Conservation (phyloP, 305 asterid genomes). For the Caryopteris hybrid region DNA sequence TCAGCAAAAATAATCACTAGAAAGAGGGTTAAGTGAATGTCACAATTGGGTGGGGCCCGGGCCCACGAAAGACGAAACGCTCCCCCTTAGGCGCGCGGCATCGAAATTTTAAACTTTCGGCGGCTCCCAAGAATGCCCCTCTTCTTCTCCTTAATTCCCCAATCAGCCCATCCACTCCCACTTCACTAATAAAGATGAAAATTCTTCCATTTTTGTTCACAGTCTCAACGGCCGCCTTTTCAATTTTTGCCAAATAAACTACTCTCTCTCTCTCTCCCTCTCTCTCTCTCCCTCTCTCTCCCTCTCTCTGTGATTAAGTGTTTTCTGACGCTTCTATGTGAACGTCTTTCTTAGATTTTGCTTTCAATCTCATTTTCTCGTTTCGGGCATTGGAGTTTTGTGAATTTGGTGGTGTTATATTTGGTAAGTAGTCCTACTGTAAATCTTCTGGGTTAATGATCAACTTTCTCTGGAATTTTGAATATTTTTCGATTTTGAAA, state of each 20-base stretch:
- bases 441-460: background rate
- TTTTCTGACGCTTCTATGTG: background rate
- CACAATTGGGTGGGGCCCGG: background rate
- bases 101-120: slow-evolving; percentile 34
- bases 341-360: slow-evolving; percentile 4
- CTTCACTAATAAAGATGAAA: background rate
- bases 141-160: slow-evolving; percentile 2
- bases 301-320: slow-evolving; percentile 4
- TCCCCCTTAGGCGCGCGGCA: slow-evolving; percentile 46
- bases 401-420: slow-evolving; percentile 13
- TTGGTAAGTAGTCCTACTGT: slow-evolving; percentile 15
- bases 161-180: background rate
- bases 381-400: background rate
- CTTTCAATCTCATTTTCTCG: background rate
- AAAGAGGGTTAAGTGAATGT: no score
- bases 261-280: background rate
- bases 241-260: background rate
- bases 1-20: no score
- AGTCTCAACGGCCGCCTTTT: slow-evolving; percentile 12
- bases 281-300: background rate
- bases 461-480: background rate
- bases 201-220: background rate
- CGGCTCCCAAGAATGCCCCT: slow-evolving; percentile 37
- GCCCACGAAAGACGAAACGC: slow-evolving; percentile 10
- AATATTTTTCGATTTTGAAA: slow-evolving; percentile 6